A percentile compares a stretch with the other conserved stretches of the same genome.
phyloP scores from a whole-genome alignment of 371 early-diverging fungal species.

The Mortierella sp. region DNA sequence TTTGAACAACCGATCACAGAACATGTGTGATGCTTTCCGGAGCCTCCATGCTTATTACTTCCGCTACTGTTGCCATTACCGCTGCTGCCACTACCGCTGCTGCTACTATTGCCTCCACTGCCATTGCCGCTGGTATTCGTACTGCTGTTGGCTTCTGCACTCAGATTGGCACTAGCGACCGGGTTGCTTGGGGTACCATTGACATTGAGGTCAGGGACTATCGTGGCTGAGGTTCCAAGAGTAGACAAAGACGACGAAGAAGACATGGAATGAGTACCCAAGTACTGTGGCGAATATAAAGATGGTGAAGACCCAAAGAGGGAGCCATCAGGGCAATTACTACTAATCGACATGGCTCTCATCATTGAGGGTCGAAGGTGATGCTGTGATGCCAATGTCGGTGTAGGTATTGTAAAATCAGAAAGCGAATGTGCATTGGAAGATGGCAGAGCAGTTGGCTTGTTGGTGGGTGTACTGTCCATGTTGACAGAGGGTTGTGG shows the following conservation, averaged over 20 bases:
- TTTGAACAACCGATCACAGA: slow-evolving; percentile 69
- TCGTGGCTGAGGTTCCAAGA: slow-evolving; percentile 2
- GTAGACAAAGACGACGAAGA: not conserved
- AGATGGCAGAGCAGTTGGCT: not conserved
- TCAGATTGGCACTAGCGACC: not conserved
- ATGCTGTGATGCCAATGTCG: slow-evolving; percentile 6
- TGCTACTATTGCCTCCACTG: not conserved
- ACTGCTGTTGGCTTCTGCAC: not conserved
- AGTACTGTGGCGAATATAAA: not conserved
- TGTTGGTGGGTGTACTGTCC: not conserved
- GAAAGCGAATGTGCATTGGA: not conserved
- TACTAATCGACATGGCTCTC: slow-evolving; percentile 1
- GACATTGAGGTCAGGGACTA: slow-evolving; percentile 3
- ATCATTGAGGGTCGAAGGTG: slow-evolving; percentile 3
- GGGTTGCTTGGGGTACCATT: not conserved
- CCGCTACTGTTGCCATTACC: slow-evolving; percentile 2
- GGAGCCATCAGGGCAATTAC: not conserved
- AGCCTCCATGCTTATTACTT: slow-evolving; percentile 54
- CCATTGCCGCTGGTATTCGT: not conserved
- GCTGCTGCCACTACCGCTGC: not conserved
- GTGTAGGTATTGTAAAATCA: not conserved
- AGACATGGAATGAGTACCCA: slow-evolving; percentile 4
- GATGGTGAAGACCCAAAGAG: slow-evolving; percentile 1
- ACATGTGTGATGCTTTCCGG: slow-evolving; percentile 63
- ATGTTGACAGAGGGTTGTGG: not conserved